Conservation (phyloP, 805 yeast species). For the Kodamaea kaohsiungensis region DNA sequence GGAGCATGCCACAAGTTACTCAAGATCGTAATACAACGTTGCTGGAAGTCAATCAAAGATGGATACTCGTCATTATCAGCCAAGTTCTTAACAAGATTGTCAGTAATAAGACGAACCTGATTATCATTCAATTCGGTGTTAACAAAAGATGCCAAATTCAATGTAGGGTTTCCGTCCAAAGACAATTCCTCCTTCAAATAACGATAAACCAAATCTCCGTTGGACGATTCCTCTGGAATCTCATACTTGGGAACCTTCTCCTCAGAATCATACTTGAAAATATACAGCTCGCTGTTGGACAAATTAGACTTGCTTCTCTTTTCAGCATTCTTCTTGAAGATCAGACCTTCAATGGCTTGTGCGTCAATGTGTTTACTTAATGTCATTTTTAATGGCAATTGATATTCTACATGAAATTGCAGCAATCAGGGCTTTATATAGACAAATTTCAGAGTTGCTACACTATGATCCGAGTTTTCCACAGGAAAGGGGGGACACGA, state of each 20-base stretch:
- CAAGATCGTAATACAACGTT: constrained; percentile 79
- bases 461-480: background rate
- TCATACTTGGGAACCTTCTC: constrained; percentile 54
- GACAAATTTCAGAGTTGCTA: background rate
- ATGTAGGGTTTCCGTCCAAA: constrained; percentile 80
- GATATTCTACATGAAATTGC: background rate
- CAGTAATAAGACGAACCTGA: constrained; percentile 50
- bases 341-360: constrained; percentile 38
- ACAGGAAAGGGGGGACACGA: background rate
- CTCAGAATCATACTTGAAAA: constrained; percentile 32
- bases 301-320: constrained; percentile 20
- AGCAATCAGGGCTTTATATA: background rate
- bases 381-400: constrained; percentile 37
- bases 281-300: constrained; percentile 29
- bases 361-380: constrained; percentile 48
- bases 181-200: constrained; percentile 71
- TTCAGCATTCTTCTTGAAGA: constrained; percentile 27
- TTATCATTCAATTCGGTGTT: constrained; percentile 64
- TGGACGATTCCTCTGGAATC: constrained; percentile 59
- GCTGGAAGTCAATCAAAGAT: constrained; percentile 72
- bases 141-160: constrained; percentile 88
- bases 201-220: constrained; percentile 54
- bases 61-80: constrained; percentile 97
- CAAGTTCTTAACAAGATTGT: constrained; percentile 80
- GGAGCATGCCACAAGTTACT: constrained; percentile 83